A percentile compares a stretch with the other conserved stretches of the same genome.
Evolutionary conservation across 23 red algal species (phyloP).

Genomic region (Gracilaria vermiculophylla): DNA sequence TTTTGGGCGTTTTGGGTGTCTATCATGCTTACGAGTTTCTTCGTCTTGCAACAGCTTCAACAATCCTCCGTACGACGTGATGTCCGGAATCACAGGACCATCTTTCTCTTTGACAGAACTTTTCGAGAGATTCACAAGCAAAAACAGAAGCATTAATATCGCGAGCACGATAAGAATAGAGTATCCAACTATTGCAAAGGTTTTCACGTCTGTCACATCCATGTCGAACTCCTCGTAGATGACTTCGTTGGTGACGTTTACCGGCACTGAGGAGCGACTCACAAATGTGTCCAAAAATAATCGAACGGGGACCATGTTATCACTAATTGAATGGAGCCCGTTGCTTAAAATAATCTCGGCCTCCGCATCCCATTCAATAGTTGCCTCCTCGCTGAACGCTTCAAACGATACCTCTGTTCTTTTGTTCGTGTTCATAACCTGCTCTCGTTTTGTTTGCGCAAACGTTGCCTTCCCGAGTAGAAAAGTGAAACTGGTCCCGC

Average conservation of each 20-base stretch:
- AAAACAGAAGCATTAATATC: not conserved
- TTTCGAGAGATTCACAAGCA: not conserved
- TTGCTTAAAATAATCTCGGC: not conserved
- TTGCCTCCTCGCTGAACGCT: not conserved
- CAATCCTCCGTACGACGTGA: not conserved
- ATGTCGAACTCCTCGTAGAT: not conserved
- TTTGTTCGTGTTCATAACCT: not conserved
- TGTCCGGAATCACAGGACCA: not conserved
- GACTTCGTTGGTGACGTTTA: not conserved
- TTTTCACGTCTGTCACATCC: not conserved
- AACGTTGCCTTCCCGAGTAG: not conserved
- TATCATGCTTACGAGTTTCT: not conserved
- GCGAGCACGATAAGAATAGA: not conserved
- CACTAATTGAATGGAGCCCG: not conserved
- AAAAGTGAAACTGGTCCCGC: not conserved
- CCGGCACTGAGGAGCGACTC: not conserved
- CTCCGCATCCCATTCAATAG: not conserved
- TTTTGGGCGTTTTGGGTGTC: not conserved
- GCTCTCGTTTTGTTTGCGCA: not conserved
- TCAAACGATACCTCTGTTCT: not conserved
- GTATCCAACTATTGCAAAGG: not conserved
- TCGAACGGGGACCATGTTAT: not conserved
- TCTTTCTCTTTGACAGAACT: not conserved
- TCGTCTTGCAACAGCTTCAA: not conserved
- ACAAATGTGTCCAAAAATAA: constrained; percentile 2